Evolutionary conservation across 106 monocot species (phyloP).

Genomic region (Gastrodia elata): DNA sequence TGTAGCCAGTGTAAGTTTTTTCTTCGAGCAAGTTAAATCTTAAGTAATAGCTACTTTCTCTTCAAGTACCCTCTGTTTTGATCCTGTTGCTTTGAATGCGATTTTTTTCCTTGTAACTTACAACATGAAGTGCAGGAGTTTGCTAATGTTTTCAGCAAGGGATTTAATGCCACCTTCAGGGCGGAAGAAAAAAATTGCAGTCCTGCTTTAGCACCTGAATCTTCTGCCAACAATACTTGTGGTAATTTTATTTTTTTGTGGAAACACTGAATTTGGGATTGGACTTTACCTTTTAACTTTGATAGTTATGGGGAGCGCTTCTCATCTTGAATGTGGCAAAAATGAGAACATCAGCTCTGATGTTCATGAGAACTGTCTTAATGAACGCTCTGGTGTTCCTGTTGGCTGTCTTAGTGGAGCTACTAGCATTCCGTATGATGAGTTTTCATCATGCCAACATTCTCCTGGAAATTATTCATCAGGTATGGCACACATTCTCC

Average conservation of each 20-base stretch:
- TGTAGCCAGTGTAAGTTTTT: conserved; percentile 34
- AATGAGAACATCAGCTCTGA: background rate
- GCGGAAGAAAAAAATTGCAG: conserved; percentile 26
- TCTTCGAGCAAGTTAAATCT: conserved; percentile 2
- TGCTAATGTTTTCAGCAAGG: conserved; percentile 26
- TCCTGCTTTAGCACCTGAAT: conserved; percentile 10
- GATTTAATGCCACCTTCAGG: conserved; percentile 29
- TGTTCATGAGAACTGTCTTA: conserved; percentile 10
- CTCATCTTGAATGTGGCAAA: conserved; percentile 21
- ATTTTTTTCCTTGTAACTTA: conserved; percentile 9
- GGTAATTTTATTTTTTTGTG: background rate
- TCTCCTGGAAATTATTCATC: conserved; percentile 25
- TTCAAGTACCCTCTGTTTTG: background rate
- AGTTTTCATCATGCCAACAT: conserved; percentile 9
- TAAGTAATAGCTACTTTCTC: background rate
- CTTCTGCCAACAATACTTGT: conserved; percentile 14
- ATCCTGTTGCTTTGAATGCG: background rate
- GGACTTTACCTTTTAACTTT: conserved; percentile 4
- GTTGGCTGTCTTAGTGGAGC: conserved; percentile 10
- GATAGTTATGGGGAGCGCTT: conserved; percentile 33
- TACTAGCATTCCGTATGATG: conserved; percentile 15
- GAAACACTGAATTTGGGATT: background rate
- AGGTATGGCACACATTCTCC: conserved; percentile 20
- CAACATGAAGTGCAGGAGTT: conserved; percentile 25
- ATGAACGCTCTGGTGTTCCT: conserved; percentile 13